Percentiles rank a stretch among this genome's conserved stretches.
These are phyloP conservation scores for Scheffersomyces illinoinensis DNA, from an alignment of 1,139 yeast species.

Conservation along the genomic window DNA sequence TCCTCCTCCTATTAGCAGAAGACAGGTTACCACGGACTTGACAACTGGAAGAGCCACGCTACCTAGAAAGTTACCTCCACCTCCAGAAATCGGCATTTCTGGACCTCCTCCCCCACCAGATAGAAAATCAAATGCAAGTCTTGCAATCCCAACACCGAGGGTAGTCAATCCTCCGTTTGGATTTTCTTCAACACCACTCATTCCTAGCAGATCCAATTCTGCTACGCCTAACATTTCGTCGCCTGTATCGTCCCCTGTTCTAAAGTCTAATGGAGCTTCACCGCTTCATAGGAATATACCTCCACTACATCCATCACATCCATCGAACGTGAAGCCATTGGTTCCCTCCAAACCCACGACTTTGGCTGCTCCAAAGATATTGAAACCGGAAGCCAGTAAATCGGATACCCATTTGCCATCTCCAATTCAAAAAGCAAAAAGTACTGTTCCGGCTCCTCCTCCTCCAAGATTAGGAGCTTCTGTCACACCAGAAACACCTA, in stretches of 20 bases:
- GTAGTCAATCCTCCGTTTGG: conserved; percentile 28
- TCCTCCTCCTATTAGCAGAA: conserved; percentile 38
- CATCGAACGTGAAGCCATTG: conserved; percentile 25
- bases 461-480: conserved; percentile 10
- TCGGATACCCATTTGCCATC: conserved; percentile 1
- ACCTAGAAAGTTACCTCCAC: conserved; percentile 26
- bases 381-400: conserved; percentile 3
- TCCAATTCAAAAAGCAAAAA: conserved; percentile 1
- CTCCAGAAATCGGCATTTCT: conserved; percentile 8
- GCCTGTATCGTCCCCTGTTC: conserved; percentile 13
- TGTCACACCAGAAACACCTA: conserved; percentile 1
- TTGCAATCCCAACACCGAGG: conserved; percentile 4
- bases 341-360: conserved; percentile 39
- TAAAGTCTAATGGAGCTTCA: not conserved
- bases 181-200: conserved; percentile 40
- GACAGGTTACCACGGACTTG: conserved; percentile 9
- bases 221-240: conserved; percentile 22
- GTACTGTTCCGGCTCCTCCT: conserved; percentile 16
- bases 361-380: conserved; percentile 22
- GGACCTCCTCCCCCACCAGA: conserved; percentile 33
- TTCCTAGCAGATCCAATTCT: conserved; percentile 38
- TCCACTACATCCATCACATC: conserved; percentile 6
- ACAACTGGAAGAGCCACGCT: conserved; percentile 5
- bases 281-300: conserved; percentile 4
- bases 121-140: conserved; percentile 15